Evolutionary conservation across 2,329 filamentous ascomycete species (phyloP).

Genomic region (Mycocentrospora acerina): DNA sequence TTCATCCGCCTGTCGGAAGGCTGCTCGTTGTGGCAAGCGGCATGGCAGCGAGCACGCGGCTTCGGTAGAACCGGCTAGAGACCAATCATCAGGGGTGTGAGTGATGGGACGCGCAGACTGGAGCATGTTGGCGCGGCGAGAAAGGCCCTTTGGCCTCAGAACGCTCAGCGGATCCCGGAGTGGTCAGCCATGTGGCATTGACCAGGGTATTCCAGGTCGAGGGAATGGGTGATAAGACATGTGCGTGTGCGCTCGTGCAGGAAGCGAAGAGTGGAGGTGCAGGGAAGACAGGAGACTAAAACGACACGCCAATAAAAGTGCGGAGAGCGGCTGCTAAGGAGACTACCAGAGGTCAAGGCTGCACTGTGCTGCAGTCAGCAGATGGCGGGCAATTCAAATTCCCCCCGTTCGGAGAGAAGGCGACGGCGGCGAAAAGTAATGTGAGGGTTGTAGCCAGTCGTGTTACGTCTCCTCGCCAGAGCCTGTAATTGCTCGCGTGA

Average conservation of each 20-base stretch:
- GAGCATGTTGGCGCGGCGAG: slow-evolving; percentile 21
- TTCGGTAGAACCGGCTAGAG: slow-evolving; percentile 23
- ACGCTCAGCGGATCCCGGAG: slow-evolving; percentile 24
- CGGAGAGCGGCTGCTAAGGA: slow-evolving; percentile 4
- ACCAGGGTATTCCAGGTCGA: slow-evolving; percentile 27
- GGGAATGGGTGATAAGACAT: slow-evolving; percentile 30
- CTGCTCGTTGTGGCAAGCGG: slow-evolving; percentile 34
- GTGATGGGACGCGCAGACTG: slow-evolving; percentile 21
- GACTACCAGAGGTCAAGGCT: too few species aligned
- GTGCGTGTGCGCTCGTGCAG: slow-evolving; percentile 12
- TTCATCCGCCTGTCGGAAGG: slow-evolving; percentile 24
- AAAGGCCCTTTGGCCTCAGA: slow-evolving; percentile 27
- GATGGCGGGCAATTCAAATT: not conserved
- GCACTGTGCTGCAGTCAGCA: slow-evolving; percentile 5
- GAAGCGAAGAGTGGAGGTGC: slow-evolving; percentile 18
- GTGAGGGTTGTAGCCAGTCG: slow-evolving; percentile 3
- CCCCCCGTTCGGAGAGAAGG: too few species aligned
- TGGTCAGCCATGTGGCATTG: slow-evolving; percentile 34
- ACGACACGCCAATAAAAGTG: slow-evolving; percentile 13
- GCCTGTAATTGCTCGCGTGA: slow-evolving; percentile 30
- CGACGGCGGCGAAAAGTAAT: too few species aligned
- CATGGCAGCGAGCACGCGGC: slow-evolving; percentile 33
- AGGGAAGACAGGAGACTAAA: slow-evolving; percentile 11
- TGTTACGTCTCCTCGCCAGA: slow-evolving; percentile 4
- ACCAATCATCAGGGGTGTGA: slow-evolving; percentile 29